phyloP scores from a whole-genome alignment of 2,329 filamentous ascomycete genomes.

The Aspergillus tubingensis region DNA sequence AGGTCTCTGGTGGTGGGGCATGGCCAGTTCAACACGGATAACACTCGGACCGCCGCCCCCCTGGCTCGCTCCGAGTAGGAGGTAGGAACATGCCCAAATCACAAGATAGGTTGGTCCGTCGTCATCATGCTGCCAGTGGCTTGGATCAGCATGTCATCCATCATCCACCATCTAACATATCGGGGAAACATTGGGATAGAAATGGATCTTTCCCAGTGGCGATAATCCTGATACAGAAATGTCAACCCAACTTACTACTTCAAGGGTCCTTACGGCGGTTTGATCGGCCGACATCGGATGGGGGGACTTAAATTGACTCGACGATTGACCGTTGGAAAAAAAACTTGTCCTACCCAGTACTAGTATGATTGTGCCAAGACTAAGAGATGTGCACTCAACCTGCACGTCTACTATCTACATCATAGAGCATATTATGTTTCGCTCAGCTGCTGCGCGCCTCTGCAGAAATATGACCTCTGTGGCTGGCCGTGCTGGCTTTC shows the following conservation, averaged over 20 bases:
- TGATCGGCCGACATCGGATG: background rate
- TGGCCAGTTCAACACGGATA: constrained; percentile 14
- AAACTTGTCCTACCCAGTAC: background rate
- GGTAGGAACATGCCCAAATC: constrained; percentile 6
- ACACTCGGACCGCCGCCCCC: constrained; percentile 16
- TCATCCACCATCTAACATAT: background rate
- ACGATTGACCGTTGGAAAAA: background rate
- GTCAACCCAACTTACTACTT: background rate
- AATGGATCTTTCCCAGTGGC: background rate
- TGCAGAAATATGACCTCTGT: constrained; percentile 8
- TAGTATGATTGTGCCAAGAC: background rate
- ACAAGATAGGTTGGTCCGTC: constrained; percentile 10
- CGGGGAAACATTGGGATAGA: background rate
- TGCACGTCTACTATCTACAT: background rate
- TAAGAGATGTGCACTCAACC: background rate
- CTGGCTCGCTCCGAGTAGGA: background rate
- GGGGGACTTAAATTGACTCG: background rate
- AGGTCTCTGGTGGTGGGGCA: constrained; percentile 15
- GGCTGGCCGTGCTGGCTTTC: background rate
- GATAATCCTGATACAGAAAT: background rate
- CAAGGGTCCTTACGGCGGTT: background rate
- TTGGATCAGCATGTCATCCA: constrained; percentile 5
- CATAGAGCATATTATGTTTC: background rate
- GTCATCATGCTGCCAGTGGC: constrained; percentile 17
- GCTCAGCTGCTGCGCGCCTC: constrained; percentile 1